Evolutionary conservation across 2,329 filamentous ascomycete species (phyloP), one percentile per base, ranked within the genome.

Genomic region (Mycogone perniciosa): DNA sequence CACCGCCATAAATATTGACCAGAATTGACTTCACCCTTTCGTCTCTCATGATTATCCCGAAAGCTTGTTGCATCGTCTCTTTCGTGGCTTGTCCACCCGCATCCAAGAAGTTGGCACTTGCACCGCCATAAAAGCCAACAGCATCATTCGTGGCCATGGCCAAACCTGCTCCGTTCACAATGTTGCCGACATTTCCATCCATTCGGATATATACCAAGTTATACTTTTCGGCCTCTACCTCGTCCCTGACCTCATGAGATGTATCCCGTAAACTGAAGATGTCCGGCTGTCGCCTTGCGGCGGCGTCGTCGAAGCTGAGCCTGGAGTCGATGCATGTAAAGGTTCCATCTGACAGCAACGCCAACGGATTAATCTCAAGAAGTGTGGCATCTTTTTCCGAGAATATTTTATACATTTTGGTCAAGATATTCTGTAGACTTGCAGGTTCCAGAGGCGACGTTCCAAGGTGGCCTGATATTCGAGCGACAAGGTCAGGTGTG

Each of bases 131-230:
- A 9, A 81, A 71, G 2, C 79, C 75, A 2, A 96, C 79, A 0
- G 87, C 86, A 64, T 96, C 90, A 53, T 91, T 83, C 0, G 89
- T 95, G 64, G 93, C 93, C 87, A 96, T 93, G 0, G 89, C 89
- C 1, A 96, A 77, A 0, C 90, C 90, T 0, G 91, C 90, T 40
- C 90, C 89, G 62, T 96, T 96, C 56, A 95, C 89, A 56, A 95
- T 74, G 1, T 87, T 95, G 35, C 89, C 90, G 48, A 95, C 84
- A 55, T 82, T 82, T 2, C 76, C 74, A 1, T 66, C 59, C 51
- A 77, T 68, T 60, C 80, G 84, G 56, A 95, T 78, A 65, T 91
- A 95, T 1, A 93, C 86, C 59, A 95, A 89, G 4, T 88, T 88
- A 52, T 84, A 73, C 52, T 78, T 75, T 13, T 72, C 67, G 1